Evolutionary conservation across 768 basidiomycete species (phyloP).

Genomic region (Wakefieldia striispora): DNA sequence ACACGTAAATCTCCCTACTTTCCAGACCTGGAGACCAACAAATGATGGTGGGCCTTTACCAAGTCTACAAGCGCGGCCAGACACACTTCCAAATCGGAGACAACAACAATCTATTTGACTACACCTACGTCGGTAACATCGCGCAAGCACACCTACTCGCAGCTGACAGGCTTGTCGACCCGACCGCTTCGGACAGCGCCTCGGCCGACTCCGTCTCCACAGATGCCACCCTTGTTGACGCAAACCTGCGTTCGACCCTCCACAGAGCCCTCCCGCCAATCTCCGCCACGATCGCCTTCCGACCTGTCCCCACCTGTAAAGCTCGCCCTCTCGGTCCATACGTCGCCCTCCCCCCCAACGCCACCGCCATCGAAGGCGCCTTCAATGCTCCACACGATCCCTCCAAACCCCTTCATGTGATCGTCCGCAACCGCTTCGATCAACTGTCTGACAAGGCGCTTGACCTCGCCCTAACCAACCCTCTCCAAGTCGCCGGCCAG

Average conservation of each 20-base stretch:
- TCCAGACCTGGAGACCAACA: conserved; percentile 89
- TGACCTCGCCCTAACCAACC: conserved; percentile 47
- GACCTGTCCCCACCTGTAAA: conserved; percentile 72
- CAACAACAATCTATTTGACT: conserved; percentile 93
- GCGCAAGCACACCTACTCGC: conserved; percentile 93
- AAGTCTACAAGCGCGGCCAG: conserved; percentile 77
- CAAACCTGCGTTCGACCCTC: conserved; percentile 42
- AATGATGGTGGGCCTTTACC: conserved; percentile 72
- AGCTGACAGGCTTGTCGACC: conserved; percentile 72
- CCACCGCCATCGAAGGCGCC: conserved; percentile 51
- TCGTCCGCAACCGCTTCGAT: conserved; percentile 80
- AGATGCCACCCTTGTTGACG: conserved; percentile 39
- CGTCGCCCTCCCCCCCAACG: conserved; percentile 57
- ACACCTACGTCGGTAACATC: conserved; percentile 95
- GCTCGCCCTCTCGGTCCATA: conserved; percentile 86
- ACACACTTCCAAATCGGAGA: conserved; percentile 92
- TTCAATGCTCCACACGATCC: conserved; percentile 48
- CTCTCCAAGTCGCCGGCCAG: conserved; percentile 86
- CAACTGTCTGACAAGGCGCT: conserved; percentile 63
- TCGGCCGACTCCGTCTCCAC: conserved; percentile 12
- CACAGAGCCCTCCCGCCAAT: conserved; percentile 57
- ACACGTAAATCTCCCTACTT: background rate
- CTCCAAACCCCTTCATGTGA: conserved; percentile 43
- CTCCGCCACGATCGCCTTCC: conserved; percentile 59
- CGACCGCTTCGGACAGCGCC: conserved; percentile 37